These are phyloP conservation scores for Brassica incana DNA, from an alignment of 345 rosid species.

Conservation along the genomic window DNA sequence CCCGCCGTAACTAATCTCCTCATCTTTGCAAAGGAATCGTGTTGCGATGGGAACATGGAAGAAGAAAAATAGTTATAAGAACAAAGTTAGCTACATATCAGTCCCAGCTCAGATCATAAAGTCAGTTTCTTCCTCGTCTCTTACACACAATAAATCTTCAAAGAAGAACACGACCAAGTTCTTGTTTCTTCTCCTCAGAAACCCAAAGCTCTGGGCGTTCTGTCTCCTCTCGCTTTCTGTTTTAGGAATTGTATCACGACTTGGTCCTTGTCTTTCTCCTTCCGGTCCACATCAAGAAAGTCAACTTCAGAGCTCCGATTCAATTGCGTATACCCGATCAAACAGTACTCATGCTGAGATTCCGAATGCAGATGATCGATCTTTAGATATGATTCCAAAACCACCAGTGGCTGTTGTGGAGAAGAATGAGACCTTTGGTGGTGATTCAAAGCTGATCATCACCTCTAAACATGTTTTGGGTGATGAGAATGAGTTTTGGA, in stretches of 20 bases:
- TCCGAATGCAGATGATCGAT: constrained; percentile 15
- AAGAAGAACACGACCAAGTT: constrained; percentile 36
- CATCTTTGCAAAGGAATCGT: neutral
- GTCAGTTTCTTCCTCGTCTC: constrained; percentile 59
- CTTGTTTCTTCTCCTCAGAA: constrained; percentile 24
- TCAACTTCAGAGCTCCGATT: constrained; percentile 33
- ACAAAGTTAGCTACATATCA: constrained; percentile 51
- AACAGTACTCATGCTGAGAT: constrained; percentile 18
- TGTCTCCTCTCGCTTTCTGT: constrained; percentile 59
- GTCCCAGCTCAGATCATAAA: constrained; percentile 61
- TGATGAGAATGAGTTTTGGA: constrained; percentile 67
- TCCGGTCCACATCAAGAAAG: constrained; percentile 34
- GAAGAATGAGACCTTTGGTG: constrained; percentile 31
- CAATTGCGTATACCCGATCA: constrained; percentile 28
- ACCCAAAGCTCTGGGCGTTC: constrained; percentile 57
- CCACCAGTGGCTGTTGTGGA: constrained; percentile 16
- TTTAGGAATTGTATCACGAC: constrained; percentile 46
- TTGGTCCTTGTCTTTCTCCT: constrained; percentile 50
- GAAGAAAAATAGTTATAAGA: constrained; percentile 35
- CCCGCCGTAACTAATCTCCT: constrained; percentile 34
- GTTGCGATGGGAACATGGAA: constrained; percentile 47
- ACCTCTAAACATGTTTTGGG: constrained; percentile 16
- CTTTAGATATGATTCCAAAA: constrained; percentile 6
- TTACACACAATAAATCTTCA: constrained; percentile 41
- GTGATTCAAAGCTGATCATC: neutral